Conservation (phyloP, 1,139 yeast species). For the Debaryomycetaceae sp. region DNA sequence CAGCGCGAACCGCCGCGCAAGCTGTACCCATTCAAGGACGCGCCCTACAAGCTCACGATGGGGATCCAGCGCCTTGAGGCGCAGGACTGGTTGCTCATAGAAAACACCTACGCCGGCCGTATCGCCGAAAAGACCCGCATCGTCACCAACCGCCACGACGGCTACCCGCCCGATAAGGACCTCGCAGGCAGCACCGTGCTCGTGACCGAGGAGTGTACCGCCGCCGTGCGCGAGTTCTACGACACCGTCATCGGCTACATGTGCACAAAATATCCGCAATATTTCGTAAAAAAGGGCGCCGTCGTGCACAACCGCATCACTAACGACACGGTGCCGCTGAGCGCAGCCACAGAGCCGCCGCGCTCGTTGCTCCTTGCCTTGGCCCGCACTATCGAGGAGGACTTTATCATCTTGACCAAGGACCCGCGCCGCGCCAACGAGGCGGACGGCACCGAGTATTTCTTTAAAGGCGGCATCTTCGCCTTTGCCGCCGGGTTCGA, state of each 20-base stretch:
- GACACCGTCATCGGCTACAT: slow-evolving; percentile 43
- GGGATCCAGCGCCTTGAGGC: slow-evolving; percentile 53
- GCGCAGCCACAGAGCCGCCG: slow-evolving; percentile 14
- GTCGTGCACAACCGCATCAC: slow-evolving; percentile 40
- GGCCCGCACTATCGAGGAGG: slow-evolving; percentile 59
- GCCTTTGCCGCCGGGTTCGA: slow-evolving; percentile 77
- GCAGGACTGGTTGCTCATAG: slow-evolving; percentile 66
- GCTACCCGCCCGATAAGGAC: slow-evolving; percentile 25
- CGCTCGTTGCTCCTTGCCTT: slow-evolving; percentile 38
- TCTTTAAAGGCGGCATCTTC: slow-evolving; percentile 59
- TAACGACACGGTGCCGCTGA: slow-evolving; percentile 31
- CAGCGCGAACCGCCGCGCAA: slow-evolving; percentile 12
- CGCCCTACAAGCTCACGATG: slow-evolving; percentile 63
- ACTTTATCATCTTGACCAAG: slow-evolving; percentile 53
- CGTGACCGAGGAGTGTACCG: slow-evolving; percentile 38
- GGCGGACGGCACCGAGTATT: slow-evolving; percentile 52
- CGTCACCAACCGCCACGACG: slow-evolving; percentile 35
- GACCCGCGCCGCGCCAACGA: slow-evolving; percentile 37
- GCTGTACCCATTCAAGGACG: slow-evolving; percentile 32
- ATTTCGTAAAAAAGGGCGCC: slow-evolving; percentile 32
- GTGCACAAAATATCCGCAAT: slow-evolving; percentile 57
- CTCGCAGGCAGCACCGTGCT: slow-evolving; percentile 27
- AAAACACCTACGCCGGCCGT: slow-evolving; percentile 50
- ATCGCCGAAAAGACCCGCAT: slow-evolving; percentile 42
- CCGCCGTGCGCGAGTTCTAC: slow-evolving; percentile 57